These are phyloP conservation scores for Starmerella stigmatis DNA, from an alignment of 805 yeast genomes.

Conservation along the genomic window DNA sequence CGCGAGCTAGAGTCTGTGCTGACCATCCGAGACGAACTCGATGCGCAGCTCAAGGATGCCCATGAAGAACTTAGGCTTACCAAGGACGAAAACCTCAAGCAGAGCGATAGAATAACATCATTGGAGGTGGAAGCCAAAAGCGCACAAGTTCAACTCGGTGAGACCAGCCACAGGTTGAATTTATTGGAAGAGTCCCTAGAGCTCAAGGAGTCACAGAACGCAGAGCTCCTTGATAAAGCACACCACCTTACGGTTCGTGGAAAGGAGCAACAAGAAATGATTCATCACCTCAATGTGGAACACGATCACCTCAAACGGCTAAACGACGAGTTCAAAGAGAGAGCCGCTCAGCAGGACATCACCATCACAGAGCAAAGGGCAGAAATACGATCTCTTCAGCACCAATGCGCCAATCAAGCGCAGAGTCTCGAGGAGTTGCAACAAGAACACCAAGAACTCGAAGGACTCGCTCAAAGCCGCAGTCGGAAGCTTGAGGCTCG, in stretches of 20 bases:
- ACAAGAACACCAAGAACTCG: background rate
- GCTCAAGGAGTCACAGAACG: background rate
- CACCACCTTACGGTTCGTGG: background rate
- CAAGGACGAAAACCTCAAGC: background rate
- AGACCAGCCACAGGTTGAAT: background rate
- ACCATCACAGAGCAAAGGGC: constrained; percentile 2
- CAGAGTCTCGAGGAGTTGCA: background rate
- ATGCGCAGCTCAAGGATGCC: background rate
- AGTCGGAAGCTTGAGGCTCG: background rate
- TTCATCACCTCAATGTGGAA: background rate
- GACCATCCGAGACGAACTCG: background rate
- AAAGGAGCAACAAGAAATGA: background rate
- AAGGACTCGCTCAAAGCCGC: background rate
- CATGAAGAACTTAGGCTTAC: background rate
- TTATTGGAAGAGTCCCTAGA: background rate
- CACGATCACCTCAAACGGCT: background rate
- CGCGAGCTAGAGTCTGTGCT: background rate
- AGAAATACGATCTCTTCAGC: background rate
- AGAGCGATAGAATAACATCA: background rate
- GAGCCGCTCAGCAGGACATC: background rate
- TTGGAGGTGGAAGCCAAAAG: background rate
- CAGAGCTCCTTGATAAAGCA: background rate
- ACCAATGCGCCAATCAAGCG: background rate
- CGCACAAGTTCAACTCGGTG: background rate
- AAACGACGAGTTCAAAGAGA: background rate